Percentiles rank a stretch among this genome's conserved stretches.
phyloP scores from a whole-genome alignment of 352 stramenopile species.

The Phytophthora vignae region DNA sequence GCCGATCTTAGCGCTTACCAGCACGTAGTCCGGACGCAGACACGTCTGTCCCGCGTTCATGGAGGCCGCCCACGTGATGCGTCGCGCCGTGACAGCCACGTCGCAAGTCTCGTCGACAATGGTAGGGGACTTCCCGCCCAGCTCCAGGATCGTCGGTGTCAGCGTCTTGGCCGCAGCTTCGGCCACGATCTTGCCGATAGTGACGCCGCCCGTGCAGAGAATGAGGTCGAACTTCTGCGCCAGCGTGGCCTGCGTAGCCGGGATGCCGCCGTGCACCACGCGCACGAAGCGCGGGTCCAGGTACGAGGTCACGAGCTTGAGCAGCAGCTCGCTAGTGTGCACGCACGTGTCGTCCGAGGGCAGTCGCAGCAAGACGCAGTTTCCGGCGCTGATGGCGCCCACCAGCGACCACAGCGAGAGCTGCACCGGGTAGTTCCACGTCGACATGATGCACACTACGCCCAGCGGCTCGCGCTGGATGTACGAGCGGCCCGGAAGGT shows the following conservation, averaged over 20 bases:
- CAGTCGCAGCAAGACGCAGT: slow-evolving; percentile 92
- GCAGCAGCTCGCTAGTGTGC: slow-evolving; percentile 55
- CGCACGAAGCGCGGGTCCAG: slow-evolving; percentile 71
- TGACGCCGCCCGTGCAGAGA: slow-evolving; percentile 73
- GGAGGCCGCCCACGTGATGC: slow-evolving; percentile 89
- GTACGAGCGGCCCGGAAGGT: slow-evolving; percentile 58
- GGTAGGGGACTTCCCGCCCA: slow-evolving; percentile 93
- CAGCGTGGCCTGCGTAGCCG: slow-evolving; percentile 72
- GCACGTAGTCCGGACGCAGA: slow-evolving; percentile 94
- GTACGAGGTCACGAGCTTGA: slow-evolving; percentile 61
- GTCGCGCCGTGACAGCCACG: slow-evolving; percentile 60
- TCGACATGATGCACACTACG: slow-evolving; percentile 86
- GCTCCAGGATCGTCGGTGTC: slow-evolving; percentile 94
- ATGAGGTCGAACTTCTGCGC: slow-evolving; percentile 84
- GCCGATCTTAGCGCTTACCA: slow-evolving; percentile 82
- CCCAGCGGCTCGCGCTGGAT: slow-evolving; percentile 78
- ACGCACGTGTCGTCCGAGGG: slow-evolving; percentile 80
- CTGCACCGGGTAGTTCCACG: slow-evolving; percentile 93
- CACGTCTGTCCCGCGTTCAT: slow-evolving; percentile 96
- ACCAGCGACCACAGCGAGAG: slow-evolving; percentile 81
- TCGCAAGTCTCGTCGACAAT: slow-evolving; percentile 84
- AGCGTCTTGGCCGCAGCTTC: slow-evolving; percentile 92
- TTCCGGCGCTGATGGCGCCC: slow-evolving; percentile 90
- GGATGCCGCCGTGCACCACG: slow-evolving; percentile 82
- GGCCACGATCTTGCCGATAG: slow-evolving; percentile 90